Evolutionary conservation across 2,329 filamentous ascomycete species (phyloP), one percentile per base, ranked within the genome.

Genomic region (Coleophoma cylindrospora): DNA sequence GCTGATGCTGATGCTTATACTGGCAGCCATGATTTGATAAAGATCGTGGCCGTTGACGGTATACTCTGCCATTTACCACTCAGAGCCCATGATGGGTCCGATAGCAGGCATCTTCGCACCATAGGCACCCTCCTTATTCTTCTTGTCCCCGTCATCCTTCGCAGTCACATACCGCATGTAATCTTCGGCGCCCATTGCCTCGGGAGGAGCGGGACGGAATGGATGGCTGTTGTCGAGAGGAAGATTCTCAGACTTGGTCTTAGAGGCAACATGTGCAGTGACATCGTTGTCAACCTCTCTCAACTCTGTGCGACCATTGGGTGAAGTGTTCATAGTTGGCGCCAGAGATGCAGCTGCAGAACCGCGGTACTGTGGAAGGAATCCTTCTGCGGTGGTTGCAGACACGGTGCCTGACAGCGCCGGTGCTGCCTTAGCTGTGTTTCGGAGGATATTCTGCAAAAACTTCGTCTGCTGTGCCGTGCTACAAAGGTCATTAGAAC

Each of bases 361-460:
- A 32, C 63, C 65, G 36, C 58, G 55, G 43, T 65, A 65, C 38
- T 61, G 61, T 45, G 63, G 65, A 15, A 67, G 53, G 47, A 58
- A 64, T 21, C 65, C 65, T 47, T 61, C 60, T 47, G 62, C 64
- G 45, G 56, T 66, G 34, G 60, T 55, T 27, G 63, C 61, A 27
- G 64, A 63, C 34, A 67, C 46, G 12, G 57, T 52, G 38, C 62
- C 63, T n/a, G 60, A 60, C 33, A 62, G 48, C 34, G 57, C 57
- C 34, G 59, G 52, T 14, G 61, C 59, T 17, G 62, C 52, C 50
- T 62, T 57, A 8, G 58, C 34, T 43, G 43, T 53, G 32, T 60
- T 61, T 50, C 51, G 60, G n/a, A 66, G 53, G 55, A 66, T 64
- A 40, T 59, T 62, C 36, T 65, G 63, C 45, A 66, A 53, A 49